phyloP scores from a whole-genome alignment of 768 basidiomycete species.

The Agaricus sinodeliciosus region DNA sequence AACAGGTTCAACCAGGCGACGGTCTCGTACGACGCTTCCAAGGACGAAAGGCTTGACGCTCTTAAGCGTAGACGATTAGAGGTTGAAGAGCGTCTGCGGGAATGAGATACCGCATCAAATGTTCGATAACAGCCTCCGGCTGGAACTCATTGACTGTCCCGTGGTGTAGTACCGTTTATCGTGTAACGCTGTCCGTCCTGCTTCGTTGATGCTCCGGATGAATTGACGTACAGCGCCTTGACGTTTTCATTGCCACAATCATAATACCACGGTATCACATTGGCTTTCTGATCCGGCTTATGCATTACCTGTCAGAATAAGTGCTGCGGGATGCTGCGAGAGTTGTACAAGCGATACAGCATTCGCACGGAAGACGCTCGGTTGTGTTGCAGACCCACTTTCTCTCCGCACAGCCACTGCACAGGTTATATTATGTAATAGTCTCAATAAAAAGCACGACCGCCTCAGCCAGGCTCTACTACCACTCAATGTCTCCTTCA shows the following conservation, averaged over 20 bases:
- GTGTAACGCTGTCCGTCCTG: neutral
- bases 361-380: neutral
- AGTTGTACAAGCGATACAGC: conserved; percentile 1
- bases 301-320: neutral
- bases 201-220: neutral
- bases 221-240: no score
- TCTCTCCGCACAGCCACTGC: neutral
- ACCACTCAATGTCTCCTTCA: conserved; percentile 8
- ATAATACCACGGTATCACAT: no score
- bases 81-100: conserved; percentile 61
- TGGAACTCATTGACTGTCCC: neutral
- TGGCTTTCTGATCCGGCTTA: neutral
- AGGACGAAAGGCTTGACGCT: conserved; percentile 78
- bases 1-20: conserved; percentile 77
- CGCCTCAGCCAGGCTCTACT: neutral
- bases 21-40: conserved; percentile 77
- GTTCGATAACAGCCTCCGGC: no score
- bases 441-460: neutral
- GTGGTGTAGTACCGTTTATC: neutral
- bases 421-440: conserved; percentile 7
- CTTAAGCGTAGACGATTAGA: conserved; percentile 62
- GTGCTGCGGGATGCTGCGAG: neutral
- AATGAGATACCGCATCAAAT: conserved; percentile 12
- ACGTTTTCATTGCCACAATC: no score
- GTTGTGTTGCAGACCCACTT: neutral